Conservation (phyloP, 768 basidiomycete species). For the Amanita thiersii region DNA sequence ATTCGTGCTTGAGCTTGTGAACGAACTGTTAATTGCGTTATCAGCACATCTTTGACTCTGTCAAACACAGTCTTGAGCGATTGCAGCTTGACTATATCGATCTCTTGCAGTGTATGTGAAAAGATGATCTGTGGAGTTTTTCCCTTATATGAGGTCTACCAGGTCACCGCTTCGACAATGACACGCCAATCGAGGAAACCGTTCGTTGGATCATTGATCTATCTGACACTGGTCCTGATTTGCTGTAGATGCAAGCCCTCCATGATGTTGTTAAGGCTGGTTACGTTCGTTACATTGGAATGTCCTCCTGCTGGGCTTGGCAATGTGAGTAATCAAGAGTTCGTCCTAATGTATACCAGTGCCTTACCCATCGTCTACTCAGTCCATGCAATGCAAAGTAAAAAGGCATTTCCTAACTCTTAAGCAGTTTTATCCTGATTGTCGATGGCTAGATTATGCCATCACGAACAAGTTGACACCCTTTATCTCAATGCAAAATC, state of each 20-base stretch:
- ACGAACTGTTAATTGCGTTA: conserved; percentile 12
- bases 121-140: conserved; percentile 12
- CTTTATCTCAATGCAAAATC: conserved; percentile 68
- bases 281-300: conserved; percentile 53
- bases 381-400: conserved; percentile 55
- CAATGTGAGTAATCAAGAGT: conserved; percentile 31
- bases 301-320: conserved; percentile 47
- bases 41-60: conserved; percentile 67
- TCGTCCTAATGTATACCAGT: not conserved
- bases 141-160: conserved; percentile 19
- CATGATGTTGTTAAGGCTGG: conserved; percentile 63
- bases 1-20: not conserved
- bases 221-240: not conserved
- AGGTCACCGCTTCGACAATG: conserved; percentile 49
- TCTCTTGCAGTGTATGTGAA: conserved; percentile 1
- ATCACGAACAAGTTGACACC: conserved; percentile 48
- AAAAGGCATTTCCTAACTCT: conserved; percentile 5
- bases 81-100: conserved; percentile 57
- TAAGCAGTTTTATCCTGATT: not conserved
- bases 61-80: conserved; percentile 58
- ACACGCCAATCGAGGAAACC: conserved; percentile 53
- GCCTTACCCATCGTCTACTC: not conserved
- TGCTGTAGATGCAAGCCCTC: conserved; percentile 51
- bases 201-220: conserved; percentile 16
- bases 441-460: conserved; percentile 39